Base-by-base conservation (phyloP, 75 land plant species). In the Isoetes taiwanensis region DNA sequence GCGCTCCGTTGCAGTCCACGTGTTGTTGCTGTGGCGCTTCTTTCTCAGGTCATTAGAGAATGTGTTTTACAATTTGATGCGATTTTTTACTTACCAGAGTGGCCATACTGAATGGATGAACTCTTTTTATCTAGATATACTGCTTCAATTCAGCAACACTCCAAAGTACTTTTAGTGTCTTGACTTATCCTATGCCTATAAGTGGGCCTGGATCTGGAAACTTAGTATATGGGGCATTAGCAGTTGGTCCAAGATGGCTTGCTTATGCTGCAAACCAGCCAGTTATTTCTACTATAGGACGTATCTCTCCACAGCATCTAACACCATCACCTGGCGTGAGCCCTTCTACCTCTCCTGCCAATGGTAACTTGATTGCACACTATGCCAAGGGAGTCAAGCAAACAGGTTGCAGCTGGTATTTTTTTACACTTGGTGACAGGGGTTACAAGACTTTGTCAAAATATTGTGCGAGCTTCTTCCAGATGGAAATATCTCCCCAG, bases 361-460 rank as follows among this genome's bases (percentile, higher is more conserved):
- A 85, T 70, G 86, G 82, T 16, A 75, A 79, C 61, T 34, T 75
- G 24, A 90, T 85, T 54, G 86, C 86, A 26, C 81, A 82, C 38
- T 90, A 82, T 70, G 96, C 96, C 9, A 90, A 74, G 62, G 91
- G 96, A 26, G 76, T 90, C 52, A 3, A 80, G 91, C 67, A 85
- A 80, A 61, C 96, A 90, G 16, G 58, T 90, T 54, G 96, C 86
- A 32, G 84, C 83, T 24, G 91, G 96, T 23, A 78, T 90, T 55
- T n/a, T n/a, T 79, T 82, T 58, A 80, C 76, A 0, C 56, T 90
- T 34, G 91, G 96, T 27, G 91, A 82, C 50, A 81, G 77, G 60
- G 90, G 91, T 24, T 78, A 78, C 50, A 82, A 80, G 63, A 81
- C 76, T 43, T 48, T 85, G 12, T 78, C 91, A 0, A 74, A 71